Percentiles rank a stretch among this genome's conserved stretches.
phyloP scores from a whole-genome alignment of 1,284 basidiomycete species.

The Termitomyces sp. region DNA sequence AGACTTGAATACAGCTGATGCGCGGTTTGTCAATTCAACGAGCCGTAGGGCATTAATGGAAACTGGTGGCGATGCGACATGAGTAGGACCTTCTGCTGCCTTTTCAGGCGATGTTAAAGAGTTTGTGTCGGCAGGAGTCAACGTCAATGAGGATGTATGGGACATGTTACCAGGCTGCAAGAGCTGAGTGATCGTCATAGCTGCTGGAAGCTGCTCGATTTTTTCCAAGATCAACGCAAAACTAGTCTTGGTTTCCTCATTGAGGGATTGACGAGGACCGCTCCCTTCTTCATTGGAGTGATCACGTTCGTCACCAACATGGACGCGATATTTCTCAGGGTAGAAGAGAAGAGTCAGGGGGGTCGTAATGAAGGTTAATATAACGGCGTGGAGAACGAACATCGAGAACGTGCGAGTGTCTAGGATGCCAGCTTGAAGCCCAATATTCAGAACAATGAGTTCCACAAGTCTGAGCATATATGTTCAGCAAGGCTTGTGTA shows the following conservation, averaged over 20 bases:
- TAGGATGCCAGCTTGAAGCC: slow-evolving; percentile 75
- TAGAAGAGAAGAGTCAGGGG: slow-evolving; percentile 78
- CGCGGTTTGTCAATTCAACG: slow-evolving; percentile 85
- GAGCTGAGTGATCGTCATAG: slow-evolving; percentile 62
- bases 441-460: slow-evolving; percentile 91
- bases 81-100: slow-evolving; percentile 7
- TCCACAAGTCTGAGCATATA: slow-evolving; percentile 59
- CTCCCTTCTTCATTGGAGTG: slow-evolving; percentile 18
- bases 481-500: not conserved
- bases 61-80: slow-evolving; percentile 22
- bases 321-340: slow-evolving; percentile 49
- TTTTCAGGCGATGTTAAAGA: slow-evolving; percentile 11
- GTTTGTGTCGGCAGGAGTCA: slow-evolving; percentile 22
- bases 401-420: slow-evolving; percentile 74
- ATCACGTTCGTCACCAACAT: slow-evolving; percentile 14
- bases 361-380: slow-evolving; percentile 84
- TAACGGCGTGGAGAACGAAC: slow-evolving; percentile 86
- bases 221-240: slow-evolving; percentile 83
- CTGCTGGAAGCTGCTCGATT: slow-evolving; percentile 77
- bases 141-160: slow-evolving; percentile 4
- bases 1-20: slow-evolving; percentile 81
- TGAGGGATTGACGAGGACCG: slow-evolving; percentile 17
- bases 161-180: slow-evolving; percentile 33
- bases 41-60: slow-evolving; percentile 75
- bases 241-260: slow-evolving; percentile 44